phyloP scores from a whole-genome alignment of 495 filamentous ascomycete species.

The Talaromyces wortmannii region DNA sequence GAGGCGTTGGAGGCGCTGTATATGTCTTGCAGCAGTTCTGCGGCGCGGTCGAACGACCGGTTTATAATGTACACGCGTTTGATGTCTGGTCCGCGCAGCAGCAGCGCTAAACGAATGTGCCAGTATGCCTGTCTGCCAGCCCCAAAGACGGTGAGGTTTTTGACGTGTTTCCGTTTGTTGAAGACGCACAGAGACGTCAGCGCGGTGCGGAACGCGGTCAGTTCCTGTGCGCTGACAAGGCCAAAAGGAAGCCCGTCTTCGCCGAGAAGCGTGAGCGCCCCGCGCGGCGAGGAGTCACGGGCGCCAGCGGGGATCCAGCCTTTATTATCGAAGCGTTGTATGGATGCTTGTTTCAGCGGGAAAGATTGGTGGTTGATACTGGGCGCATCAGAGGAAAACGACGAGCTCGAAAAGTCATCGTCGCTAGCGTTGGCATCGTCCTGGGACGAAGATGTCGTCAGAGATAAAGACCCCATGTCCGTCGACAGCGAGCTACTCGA shows the following conservation, averaged over 20 bases:
- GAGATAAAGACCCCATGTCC: conserved; percentile 31
- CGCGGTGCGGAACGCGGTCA: conserved; percentile 93
- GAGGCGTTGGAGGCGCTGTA: conserved; percentile 41
- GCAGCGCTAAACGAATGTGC: conserved; percentile 79
- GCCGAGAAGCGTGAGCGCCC: conserved; percentile 70
- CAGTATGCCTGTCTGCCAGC: conserved; percentile 87
- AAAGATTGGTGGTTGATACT: conserved; percentile 30
- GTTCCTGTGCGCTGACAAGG: conserved; percentile 73
- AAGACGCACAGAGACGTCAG: conserved; percentile 72
- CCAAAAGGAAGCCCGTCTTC: conserved; percentile 63
- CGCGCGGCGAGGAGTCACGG: conserved; percentile 60
- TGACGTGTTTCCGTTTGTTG: conserved; percentile 58
- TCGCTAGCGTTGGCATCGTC: conserved; percentile 23
- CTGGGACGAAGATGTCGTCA: conserved; percentile 19
- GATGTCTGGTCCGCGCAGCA: conserved; percentile 65
- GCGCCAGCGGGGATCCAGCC: conserved; percentile 33
- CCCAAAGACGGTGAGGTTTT: conserved; percentile 80
- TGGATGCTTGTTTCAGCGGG: not conserved
- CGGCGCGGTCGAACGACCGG: conserved; percentile 57
- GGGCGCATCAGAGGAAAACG: conserved; percentile 16
- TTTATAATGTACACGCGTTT: conserved; percentile 76
- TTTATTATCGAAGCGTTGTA: not conserved
- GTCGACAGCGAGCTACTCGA: conserved; percentile 26
- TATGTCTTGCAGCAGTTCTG: conserved; percentile 48
- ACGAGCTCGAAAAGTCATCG: conserved; percentile 19